These are phyloP conservation scores for Barbatosphaeria neglecta DNA, from an alignment of 495 filamentous ascomycete genomes.

Conservation along the genomic window DNA sequence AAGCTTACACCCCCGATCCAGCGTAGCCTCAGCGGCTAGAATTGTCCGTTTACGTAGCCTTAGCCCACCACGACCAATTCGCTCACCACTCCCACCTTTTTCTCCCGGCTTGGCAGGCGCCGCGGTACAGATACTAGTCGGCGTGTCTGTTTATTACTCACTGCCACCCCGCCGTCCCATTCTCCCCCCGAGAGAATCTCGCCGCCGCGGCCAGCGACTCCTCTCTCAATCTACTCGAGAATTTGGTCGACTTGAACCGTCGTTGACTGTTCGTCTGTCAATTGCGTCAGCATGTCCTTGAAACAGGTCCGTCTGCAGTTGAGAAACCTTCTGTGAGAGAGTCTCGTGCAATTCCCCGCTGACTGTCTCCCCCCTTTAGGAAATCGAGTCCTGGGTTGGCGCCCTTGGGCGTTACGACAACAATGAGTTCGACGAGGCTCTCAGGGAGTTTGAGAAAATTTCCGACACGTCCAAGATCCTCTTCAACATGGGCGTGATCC, in stretches of 20 bases:
- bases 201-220: not conserved
- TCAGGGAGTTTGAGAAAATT: constrained; percentile 73
- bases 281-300: constrained; percentile 48
- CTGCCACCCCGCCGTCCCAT: not conserved
- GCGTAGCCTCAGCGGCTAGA: not conserved
- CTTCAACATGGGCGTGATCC: constrained; percentile 98
- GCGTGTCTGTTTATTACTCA: not conserved
- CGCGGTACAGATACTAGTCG: not conserved
- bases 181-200: not conserved
- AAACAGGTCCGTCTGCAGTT: constrained; percentile 50
- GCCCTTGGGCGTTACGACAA: constrained; percentile 88
- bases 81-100: too few species aligned
- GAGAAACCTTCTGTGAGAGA: not conserved
- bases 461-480: constrained; percentile 96
- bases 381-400: constrained; percentile 97
- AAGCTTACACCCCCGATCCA: not conserved
- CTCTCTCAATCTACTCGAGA: not conserved
- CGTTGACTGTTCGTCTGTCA: constrained; percentile 1
- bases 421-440: constrained; percentile 83
- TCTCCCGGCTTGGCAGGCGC: too few species aligned
- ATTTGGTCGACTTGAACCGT: not conserved
- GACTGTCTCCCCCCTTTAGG: constrained; percentile 39
- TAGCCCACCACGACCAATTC: too few species aligned
- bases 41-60: not conserved
- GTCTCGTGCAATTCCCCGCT: constrained; percentile 2